Base-by-base conservation (phyloP, 139 green algal species). In the Coelastrella sp. region DNA sequence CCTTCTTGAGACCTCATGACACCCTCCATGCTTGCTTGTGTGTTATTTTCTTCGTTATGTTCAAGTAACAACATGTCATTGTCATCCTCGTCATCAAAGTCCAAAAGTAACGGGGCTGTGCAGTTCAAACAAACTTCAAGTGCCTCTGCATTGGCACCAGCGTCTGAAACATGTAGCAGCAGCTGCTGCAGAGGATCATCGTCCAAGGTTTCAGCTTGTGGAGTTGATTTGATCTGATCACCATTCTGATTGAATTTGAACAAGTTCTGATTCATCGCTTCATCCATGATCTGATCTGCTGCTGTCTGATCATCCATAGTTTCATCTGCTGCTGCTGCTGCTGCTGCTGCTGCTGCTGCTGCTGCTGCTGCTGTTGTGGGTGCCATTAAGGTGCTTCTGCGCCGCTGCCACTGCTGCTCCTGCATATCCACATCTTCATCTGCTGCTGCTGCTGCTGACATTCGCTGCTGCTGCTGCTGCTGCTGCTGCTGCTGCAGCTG, bases 81-180 rank as follows among this genome's bases (percentile, higher is more conserved):
- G 21, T 72, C 76, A 40, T 85, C 60, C 15, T 59, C 43, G 4
- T 37, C 30, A 38, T 73, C 50, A 17, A 74, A 34, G 15, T 62
- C 40, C 0, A 1, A 34, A 25, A 85, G 43, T 37, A 86, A 67
- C 30, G 80, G 64, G 34, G 80, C 66, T 4, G 80, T 86, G 80
- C 80, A 86, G 80, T 86, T 86, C 25, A 85, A 40, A 30, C 79
- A 85, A 15, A 77, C 35, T 25, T 43, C 53, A 7, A 51, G 50
- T 19, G 48, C 73, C 19, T 81, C 73, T 13, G 48, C 73, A 50
- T 48, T 50, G 25, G 43, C 73, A 45, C 13, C 48, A 48, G 50
- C 32, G 8, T 53, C 30, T 30, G 67, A 32, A 35, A 34, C 8
- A 7, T 32, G 7, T 59, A 73, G n/a, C 77, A 72, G 27, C 53